A percentile compares a stretch with the other conserved stretches of the same genome.
phyloP scores from a whole-genome alignment of 345 rosid species.

The Pelargonium nanum region DNA sequence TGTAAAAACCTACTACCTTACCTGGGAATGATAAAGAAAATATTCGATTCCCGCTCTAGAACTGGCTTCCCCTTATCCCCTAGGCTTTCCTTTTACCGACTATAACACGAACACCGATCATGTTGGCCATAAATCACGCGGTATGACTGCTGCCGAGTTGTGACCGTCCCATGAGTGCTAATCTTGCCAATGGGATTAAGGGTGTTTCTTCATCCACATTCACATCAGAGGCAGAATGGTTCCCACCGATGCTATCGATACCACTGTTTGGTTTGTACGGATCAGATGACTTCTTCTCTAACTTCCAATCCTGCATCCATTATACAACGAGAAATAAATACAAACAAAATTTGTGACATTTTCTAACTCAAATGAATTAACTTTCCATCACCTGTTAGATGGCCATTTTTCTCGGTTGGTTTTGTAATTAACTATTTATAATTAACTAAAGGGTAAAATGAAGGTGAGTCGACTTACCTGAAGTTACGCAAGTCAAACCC shows the following conservation, averaged over 20 bases:
- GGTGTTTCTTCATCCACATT: constrained; percentile 77
- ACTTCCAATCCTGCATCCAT: constrained; percentile 64
- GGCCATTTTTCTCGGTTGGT: too few relatives aligned
- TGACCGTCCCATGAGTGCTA: constrained; percentile 72
- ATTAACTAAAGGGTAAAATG: too few relatives aligned
- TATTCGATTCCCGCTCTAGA: too few relatives aligned
- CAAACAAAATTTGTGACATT: too few relatives aligned
- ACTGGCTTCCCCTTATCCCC: not conserved
- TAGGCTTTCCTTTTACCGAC: not conserved
- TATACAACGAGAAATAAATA: too few relatives aligned
- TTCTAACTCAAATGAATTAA: too few relatives aligned
- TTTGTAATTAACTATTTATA: too few relatives aligned
- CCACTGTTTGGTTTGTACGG: constrained; percentile 38
- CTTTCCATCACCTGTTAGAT: too few relatives aligned
- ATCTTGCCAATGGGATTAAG: constrained; percentile 54
- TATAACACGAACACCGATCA: too few relatives aligned
- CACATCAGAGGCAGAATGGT: constrained; percentile 24
- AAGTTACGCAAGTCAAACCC: too few relatives aligned
- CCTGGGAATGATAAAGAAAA: too few relatives aligned
- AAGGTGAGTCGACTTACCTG: too few relatives aligned
- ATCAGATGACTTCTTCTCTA: constrained; percentile 93
- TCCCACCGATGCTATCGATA: constrained; percentile 29
- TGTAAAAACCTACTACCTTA: not conserved
- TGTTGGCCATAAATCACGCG: constrained; percentile 15
- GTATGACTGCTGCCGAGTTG: constrained; percentile 52